Base-by-base conservation (phyloP, 257 asterid genomes). In the Nicotiana paniculata region DNA sequence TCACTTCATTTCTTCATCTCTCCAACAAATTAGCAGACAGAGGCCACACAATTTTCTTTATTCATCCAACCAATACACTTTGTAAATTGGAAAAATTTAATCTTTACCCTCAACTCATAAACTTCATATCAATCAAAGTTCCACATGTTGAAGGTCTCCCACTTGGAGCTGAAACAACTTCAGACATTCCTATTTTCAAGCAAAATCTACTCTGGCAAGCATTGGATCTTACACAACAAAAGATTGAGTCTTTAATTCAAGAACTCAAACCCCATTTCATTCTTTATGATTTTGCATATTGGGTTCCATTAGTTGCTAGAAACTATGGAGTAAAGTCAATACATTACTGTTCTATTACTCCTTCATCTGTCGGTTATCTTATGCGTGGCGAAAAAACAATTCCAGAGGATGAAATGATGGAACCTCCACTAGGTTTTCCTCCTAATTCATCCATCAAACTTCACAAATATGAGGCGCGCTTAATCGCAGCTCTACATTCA, bases 21-120 rank as follows among this genome's bases (percentile, higher is more conserved):
- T 86, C 93, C 84, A 90, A 91, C 85, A 90, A 91, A 76, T 79
- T 91, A 1, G 95, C 95, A 3, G 83, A 84, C 4, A 86, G 81
- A 82, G 92, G 92, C 77, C 92, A 90, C 68, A 26, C 9, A 55
- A 85, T 91, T 81, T 88, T 77, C 84, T 86, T 88, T 84, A 67
- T 90, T 72, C 84, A 87, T 32, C 95, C 95, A 7, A 9, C 48
- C 18, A 88, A 85, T 33, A 81, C 90, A 33, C 88, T 77, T 62
- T 53, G 86, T 28, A 84, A 84, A 61, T 26, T 90, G 9, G 26
- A 68, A 70, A 86, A 77, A 48, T 85, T 87, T 84, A 90, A 90
- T 65, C 90, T 48, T 18, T 88, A 87, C 53, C 86, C 86, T 0
- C 9, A 81, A 55, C 88, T 83, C 77, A 85, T 88, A 26, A 57